Evolutionary conservation across 495 filamentous ascomycete species (phyloP), one percentile per base, ranked within the genome.

Genomic region (Hyaloscypha finlandica): DNA sequence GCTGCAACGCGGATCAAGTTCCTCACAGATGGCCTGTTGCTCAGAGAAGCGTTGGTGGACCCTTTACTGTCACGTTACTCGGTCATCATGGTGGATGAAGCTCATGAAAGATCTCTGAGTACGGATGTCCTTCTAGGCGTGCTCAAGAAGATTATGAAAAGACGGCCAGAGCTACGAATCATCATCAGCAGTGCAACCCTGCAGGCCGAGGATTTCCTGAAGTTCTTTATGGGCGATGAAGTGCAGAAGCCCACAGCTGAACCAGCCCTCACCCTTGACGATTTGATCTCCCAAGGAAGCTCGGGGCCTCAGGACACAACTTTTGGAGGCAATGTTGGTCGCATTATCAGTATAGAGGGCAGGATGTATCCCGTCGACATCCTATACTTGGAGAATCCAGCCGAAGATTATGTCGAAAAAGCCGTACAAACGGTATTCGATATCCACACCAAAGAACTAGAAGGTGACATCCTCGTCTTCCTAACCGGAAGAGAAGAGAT

Each of bases 51-150:
- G 22, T 82, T 99, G 14, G 92, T 96, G 22, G 96, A 98, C 77
- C 95, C 95, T 65, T 81, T 97, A 16, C 79, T 99, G 20, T 95
- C 92, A 35, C 87, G 93, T 6, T 99, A 99, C 75, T 96, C 92
- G 8, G 91, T 98, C 39, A 92, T 99, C 72, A 99, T 98, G 94
- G 90, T 99, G 29, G 95, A 99, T 74, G 95, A 99, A 76, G 96
- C 96, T 32, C 95, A 99, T 78, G 95, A 99, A 77, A 86, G 96
- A 61, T 96, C 92, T 66, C 84, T 99, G 64, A 96, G 94, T 77
- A 94, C 94, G 8, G 95, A 99, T 72, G 86, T 99, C 45, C 84
- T 99, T 6, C 86, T 99, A 45, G 94, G 95, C 0, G 81, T 97
- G n/a, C 74, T 99, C 51, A 98, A 97, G 80, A 98, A 98, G 76